Percentiles rank a stretch among this genome's conserved stretches.
These are phyloP conservation scores for Bipolaris cookei DNA, from an alignment of 2,329 filamentous ascomycete species.

Conservation along the genomic window DNA sequence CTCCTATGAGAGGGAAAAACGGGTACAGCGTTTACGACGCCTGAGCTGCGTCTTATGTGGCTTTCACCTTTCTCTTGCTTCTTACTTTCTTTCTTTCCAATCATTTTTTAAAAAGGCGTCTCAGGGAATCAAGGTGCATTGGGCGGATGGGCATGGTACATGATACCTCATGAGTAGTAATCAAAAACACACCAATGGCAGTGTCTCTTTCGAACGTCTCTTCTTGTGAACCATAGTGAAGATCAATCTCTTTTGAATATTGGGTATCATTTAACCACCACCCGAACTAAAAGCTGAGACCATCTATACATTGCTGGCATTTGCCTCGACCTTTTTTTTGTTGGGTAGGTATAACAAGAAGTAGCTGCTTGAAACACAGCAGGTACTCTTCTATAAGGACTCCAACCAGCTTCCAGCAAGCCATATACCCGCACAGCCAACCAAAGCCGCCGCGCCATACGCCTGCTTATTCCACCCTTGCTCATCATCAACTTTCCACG, in stretches of 20 bases:
- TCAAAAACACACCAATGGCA: background rate
- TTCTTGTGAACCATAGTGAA: background rate
- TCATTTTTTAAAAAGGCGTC: background rate
- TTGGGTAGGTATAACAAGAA: background rate
- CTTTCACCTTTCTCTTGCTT: background rate
- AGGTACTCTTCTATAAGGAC: constrained; percentile 21
- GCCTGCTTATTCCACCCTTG: constrained; percentile 50
- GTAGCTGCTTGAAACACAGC: background rate
- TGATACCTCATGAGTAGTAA: constrained; percentile 7
- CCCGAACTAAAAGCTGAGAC: too few species aligned
- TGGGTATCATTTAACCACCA: constrained; percentile 12
- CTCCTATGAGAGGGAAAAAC: background rate
- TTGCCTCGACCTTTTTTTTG: too few species aligned
- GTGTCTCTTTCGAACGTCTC: too few species aligned
- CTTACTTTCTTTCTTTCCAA: background rate
- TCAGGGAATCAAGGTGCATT: background rate
- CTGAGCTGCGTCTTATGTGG: background rate
- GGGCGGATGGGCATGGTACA: constrained; percentile 4
- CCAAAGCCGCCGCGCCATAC: constrained; percentile 48
- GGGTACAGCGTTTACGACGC: background rate
- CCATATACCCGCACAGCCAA: constrained; percentile 51
- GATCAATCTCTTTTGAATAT: background rate
- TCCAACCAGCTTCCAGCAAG: constrained; percentile 50
- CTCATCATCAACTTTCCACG: constrained; percentile 46
- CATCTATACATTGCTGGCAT: too few species aligned